A percentile compares a stretch with the other conserved stretches of the same genome.
Conservation (phyloP, 2,329 filamentous ascomycete genomes). For the Alternaria sp. region DNA sequence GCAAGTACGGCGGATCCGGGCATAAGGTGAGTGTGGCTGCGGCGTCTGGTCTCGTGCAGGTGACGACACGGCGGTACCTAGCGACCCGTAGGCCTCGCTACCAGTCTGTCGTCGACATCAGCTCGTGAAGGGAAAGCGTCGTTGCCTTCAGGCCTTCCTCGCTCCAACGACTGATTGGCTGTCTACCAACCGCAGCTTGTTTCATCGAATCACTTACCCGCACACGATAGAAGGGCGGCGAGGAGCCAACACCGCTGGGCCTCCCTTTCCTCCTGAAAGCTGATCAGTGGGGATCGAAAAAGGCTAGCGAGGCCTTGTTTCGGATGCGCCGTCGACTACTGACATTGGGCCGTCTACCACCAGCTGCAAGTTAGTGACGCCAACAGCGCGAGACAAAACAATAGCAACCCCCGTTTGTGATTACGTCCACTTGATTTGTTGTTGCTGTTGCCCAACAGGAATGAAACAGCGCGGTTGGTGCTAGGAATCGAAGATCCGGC, state of each 20-base stretch:
- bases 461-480: background rate
- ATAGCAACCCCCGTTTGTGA: background rate
- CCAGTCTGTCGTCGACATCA: slow-evolving; percentile 13
- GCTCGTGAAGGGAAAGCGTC: slow-evolving; percentile 14
- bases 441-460: background rate
- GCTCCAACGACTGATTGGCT: slow-evolving; percentile 12
- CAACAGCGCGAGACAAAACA: slow-evolving; percentile 9
- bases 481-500: too few relatives aligned
- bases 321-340: slow-evolving; percentile 5
- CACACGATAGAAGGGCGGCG: slow-evolving; percentile 6
- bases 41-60: slow-evolving; percentile 4
- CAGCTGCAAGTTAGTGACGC: background rate
- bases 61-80: slow-evolving; percentile 4
- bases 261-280: slow-evolving; percentile 1
- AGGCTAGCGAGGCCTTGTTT: slow-evolving; percentile 16
- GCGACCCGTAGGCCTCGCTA: slow-evolving; percentile 13
- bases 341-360: slow-evolving; percentile 5
- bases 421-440: background rate
- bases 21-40: slow-evolving; percentile 14
- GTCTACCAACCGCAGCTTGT: slow-evolving; percentile 10
- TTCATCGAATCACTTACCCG: slow-evolving; percentile 14
- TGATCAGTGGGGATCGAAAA: slow-evolving; percentile 14
- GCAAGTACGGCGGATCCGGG: slow-evolving; percentile 11
- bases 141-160: slow-evolving; percentile 1
- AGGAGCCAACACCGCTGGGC: background rate